Conservation (phyloP, 2,329 filamentous ascomycete species). For the Fusarium ambrosium region DNA sequence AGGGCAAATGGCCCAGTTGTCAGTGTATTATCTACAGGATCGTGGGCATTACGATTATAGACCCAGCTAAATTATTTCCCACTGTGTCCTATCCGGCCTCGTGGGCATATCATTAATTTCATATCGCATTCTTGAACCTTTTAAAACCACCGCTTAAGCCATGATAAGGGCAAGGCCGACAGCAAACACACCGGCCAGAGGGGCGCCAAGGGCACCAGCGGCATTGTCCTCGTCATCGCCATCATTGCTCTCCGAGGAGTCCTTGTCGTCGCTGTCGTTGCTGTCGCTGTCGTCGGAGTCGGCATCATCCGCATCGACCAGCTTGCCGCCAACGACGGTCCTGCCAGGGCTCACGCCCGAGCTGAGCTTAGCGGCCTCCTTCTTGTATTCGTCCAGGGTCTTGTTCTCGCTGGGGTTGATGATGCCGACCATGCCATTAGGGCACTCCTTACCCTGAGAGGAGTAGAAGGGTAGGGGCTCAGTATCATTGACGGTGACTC, state of each 20-base stretch:
- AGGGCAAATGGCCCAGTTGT: not conserved
- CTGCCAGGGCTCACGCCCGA: conserved; percentile 46
- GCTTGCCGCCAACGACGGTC: conserved; percentile 48
- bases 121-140: conserved; percentile 26
- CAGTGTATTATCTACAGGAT: conserved; percentile 10
- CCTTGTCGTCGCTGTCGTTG: conserved; percentile 4
- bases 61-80: conserved; percentile 13
- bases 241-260: conserved; percentile 5
- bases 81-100: not conserved
- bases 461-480: conserved; percentile 56
- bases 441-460: conserved; percentile 54
- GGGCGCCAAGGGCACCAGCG: conserved; percentile 29
- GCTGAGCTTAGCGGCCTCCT: conserved; percentile 46
- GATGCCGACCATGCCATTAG: conserved; percentile 57
- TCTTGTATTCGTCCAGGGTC: conserved; percentile 51
- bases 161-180: conserved; percentile 38
- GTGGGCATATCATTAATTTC: conserved; percentile 27
- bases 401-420: conserved; percentile 51
- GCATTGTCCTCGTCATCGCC: conserved; percentile 23
- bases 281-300: conserved; percentile 14
- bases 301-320: conserved; percentile 42
- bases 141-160: conserved; percentile 14
- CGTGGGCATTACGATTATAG: conserved; percentile 12
- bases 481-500: conserved; percentile 50
- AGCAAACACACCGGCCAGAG: conserved; percentile 35